Percentiles rank a stretch among this genome's conserved stretches.
Evolutionary conservation across 192 early-diverging fungal genomes (phyloP).

Genomic region (Coemansia javaensis): DNA sequence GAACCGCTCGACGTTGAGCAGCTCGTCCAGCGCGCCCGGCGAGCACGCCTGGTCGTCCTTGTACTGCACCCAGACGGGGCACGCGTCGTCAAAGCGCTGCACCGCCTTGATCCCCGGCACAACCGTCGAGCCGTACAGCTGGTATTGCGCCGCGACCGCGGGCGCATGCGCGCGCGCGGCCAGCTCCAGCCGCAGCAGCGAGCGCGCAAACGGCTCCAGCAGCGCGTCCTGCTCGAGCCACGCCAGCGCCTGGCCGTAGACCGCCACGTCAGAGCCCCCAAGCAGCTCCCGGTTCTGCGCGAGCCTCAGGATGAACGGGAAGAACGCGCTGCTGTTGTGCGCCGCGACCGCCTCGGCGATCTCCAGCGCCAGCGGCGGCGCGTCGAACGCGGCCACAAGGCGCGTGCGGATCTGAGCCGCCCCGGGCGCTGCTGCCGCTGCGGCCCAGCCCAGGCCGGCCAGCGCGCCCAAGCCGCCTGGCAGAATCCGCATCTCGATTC

Average conservation of each 20-base stretch:
- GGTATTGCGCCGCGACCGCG: slow-evolving; percentile 76
- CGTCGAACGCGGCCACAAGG: slow-evolving; percentile 49
- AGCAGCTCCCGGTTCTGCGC: slow-evolving; percentile 22
- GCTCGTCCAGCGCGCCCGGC: slow-evolving; percentile 30
- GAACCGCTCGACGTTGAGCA: slow-evolving; percentile 45
- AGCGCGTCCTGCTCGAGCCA: slow-evolving; percentile 50
- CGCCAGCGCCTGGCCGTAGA: slow-evolving; percentile 51
- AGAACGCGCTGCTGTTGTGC: slow-evolving; percentile 62
- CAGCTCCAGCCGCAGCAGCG: slow-evolving; percentile 67
- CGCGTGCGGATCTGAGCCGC: slow-evolving; percentile 39
- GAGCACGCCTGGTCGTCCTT: slow-evolving; percentile 67
- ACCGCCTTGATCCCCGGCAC: slow-evolving; percentile 48
- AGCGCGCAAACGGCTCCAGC: slow-evolving; percentile 41
- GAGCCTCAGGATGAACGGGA: slow-evolving; percentile 59
- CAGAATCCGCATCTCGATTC: too few relatives aligned
- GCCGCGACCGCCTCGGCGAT: slow-evolving; percentile 66
- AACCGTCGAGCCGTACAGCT: slow-evolving; percentile 71
- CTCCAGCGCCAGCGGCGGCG: slow-evolving; percentile 70
- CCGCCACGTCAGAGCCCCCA: slow-evolving; percentile 29
- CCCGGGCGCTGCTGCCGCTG: not conserved
- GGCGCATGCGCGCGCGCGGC: slow-evolving; percentile 70
- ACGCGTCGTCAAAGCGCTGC: slow-evolving; percentile 59
- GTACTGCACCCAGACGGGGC: slow-evolving; percentile 64
- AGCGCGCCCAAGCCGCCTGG: slow-evolving; percentile 14
- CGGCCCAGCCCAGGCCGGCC: slow-evolving; percentile 1